Evolutionary conservation across 306 rosid species (phyloP).

Genomic region (Sicyos baderoa): DNA sequence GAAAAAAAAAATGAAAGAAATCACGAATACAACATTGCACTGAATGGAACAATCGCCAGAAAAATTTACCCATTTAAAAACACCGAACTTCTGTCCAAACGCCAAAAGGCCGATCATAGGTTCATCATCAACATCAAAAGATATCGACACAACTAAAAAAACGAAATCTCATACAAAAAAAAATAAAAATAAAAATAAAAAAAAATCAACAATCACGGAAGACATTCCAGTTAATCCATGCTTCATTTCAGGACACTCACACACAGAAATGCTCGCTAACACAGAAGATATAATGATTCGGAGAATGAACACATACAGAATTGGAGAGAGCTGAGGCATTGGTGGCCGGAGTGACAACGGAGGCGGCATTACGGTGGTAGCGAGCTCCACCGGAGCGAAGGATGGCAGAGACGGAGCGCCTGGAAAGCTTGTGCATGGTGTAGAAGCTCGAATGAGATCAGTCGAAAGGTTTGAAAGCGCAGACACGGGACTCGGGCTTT

Average conservation of each 20-base stretch:
- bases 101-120: neutral
- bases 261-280: neutral
- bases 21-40: neutral
- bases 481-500: neutral
- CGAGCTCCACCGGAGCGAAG: constrained; percentile 46
- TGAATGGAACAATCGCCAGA: neutral
- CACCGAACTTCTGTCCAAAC: neutral
- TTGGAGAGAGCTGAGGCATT: constrained; percentile 25
- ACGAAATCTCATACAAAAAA: no score
- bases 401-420: constrained; percentile 52
- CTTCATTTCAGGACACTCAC: neutral
- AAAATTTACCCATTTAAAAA: no score
- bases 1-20: no score
- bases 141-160: neutral
- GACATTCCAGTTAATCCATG: neutral
- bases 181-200: neutral
- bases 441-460: neutral
- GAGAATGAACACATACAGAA: constrained; percentile 19
- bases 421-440: constrained; percentile 59
- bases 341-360: constrained; percentile 36
- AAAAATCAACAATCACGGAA: neutral
- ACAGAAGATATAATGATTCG: constrained; percentile 16
- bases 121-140: neutral
- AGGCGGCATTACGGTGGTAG: constrained; percentile 28
- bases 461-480: neutral